These are phyloP conservation scores for Rhodomyrtus tomentosa DNA, from an alignment of 345 rosid species.

Conservation along the genomic window DNA sequence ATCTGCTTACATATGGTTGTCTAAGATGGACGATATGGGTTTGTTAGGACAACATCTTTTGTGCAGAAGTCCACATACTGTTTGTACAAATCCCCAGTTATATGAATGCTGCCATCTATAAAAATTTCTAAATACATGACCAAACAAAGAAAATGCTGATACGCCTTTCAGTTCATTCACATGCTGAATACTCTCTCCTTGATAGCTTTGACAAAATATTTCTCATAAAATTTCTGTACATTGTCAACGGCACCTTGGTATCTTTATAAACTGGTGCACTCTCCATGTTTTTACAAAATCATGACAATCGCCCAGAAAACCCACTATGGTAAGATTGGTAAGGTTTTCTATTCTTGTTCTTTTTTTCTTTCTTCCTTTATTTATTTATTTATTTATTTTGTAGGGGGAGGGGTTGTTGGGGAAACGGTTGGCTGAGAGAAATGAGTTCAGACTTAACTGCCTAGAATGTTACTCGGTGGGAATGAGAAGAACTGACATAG, in stretches of 20 bases:
- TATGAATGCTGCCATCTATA: background rate
- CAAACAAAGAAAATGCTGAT: background rate
- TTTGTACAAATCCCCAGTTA: background rate
- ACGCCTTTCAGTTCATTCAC: background rate
- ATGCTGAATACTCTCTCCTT: background rate
- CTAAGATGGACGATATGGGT: background rate
- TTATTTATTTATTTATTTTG: too few relatives aligned
- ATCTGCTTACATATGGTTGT: background rate
- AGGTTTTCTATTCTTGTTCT: background rate
- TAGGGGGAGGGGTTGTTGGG: background rate
- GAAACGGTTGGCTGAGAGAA: background rate
- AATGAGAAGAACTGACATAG: background rate
- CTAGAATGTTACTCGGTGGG: conserved; percentile 5
- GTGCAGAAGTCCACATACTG: background rate
- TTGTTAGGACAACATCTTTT: background rate
- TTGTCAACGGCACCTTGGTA: background rate
- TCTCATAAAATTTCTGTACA: background rate
- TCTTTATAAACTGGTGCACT: background rate
- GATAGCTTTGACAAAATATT: background rate
- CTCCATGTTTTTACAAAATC: background rate
- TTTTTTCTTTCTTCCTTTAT: too few relatives aligned
- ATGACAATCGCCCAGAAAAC: background rate
- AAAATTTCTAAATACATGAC: background rate
- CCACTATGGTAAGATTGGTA: background rate
- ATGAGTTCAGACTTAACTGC: conserved; percentile 23